Evolutionary conservation across 2,329 filamentous ascomycete genomes (phyloP).

Genomic region (Calonectria henricotiae): DNA sequence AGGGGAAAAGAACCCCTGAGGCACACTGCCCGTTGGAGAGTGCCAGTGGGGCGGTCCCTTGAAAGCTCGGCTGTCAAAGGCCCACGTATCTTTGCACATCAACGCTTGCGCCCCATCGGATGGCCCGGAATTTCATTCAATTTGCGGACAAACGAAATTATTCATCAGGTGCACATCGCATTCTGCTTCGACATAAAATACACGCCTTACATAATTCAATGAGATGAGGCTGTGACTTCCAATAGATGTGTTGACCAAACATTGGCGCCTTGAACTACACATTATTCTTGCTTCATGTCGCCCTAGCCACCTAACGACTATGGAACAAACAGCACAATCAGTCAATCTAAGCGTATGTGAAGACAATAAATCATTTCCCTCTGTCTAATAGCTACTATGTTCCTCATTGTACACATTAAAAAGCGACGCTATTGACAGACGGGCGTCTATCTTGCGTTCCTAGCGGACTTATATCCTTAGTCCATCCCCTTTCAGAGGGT

Average conservation of each 20-base stretch:
- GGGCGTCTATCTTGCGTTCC: conserved; percentile 3
- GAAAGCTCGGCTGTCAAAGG: not conserved
- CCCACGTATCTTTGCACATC: not conserved
- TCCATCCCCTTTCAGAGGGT: not conserved
- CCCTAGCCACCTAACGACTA: too few relatives aligned
- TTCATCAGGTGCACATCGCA: not conserved
- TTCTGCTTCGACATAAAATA: too few relatives aligned
- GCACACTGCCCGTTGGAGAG: not conserved
- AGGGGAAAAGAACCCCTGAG: not conserved
- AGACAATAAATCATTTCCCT: conserved; percentile 46
- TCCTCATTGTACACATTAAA: conserved; percentile 54
- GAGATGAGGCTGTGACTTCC: too few relatives aligned
- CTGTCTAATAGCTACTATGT: conserved; percentile 50
- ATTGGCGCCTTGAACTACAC: too few relatives aligned
- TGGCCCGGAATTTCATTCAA: not conserved
- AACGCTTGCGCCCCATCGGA: not conserved
- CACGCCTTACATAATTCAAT: too few relatives aligned
- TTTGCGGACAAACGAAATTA: too few relatives aligned
- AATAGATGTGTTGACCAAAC: too few relatives aligned
- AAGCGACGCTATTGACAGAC: conserved; percentile 44
- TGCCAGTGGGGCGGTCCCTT: not conserved
- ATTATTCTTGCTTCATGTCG: too few relatives aligned
- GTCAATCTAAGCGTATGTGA: not conserved
- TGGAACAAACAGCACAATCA: not conserved
- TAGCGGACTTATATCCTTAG: not conserved